phyloP scores from a whole-genome alignment of 1,139 yeast species.

The Pneumocystis oryctolagi region DNA sequence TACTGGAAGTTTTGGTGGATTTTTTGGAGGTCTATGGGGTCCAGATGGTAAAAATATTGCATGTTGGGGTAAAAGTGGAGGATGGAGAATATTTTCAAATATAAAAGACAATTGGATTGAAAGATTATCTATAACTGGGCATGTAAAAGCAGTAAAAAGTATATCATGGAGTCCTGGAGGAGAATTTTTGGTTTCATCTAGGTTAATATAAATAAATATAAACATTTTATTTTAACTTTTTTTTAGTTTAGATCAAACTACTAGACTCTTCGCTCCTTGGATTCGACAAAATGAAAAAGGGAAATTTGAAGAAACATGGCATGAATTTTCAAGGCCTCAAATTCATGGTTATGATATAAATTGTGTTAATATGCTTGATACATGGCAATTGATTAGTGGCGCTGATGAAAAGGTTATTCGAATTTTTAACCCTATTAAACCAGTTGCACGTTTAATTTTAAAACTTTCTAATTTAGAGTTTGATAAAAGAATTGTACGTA shows the following conservation, averaged over 20 bases:
- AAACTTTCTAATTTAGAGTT: slow-evolving; percentile 36
- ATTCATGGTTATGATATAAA: slow-evolving; percentile 97
- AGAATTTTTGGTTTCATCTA: slow-evolving; percentile 59
- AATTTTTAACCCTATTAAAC: slow-evolving; percentile 77
- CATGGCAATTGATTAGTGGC: slow-evolving; percentile 66
- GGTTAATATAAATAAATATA: neutral
- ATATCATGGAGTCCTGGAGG: slow-evolving; percentile 53
- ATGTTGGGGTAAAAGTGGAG: slow-evolving; percentile 83
- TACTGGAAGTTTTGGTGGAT: slow-evolving; percentile 95
- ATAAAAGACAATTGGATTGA: slow-evolving; percentile 36
- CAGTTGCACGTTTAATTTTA: slow-evolving; percentile 49
- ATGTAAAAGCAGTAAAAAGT: slow-evolving; percentile 61
- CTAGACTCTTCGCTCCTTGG: slow-evolving; percentile 55
- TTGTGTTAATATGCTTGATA: slow-evolving; percentile 49
- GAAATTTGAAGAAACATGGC: slow-evolving; percentile 36
- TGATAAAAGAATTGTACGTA: slow-evolving; percentile 10
- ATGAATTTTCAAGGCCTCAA: slow-evolving; percentile 91
- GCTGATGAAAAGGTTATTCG: slow-evolving; percentile 92
- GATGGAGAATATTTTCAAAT: slow-evolving; percentile 63
- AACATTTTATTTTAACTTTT: neutral
- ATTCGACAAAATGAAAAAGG: neutral
- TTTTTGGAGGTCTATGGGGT: slow-evolving; percentile 79
- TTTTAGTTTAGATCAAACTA: slow-evolving; percentile 76
- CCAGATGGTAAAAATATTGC: slow-evolving; percentile 36
- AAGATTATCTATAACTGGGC: slow-evolving; percentile 56